A percentile compares a stretch with the other conserved stretches of the same genome.
phyloP scores from a whole-genome alignment of 352 stramenopile species.

The Globisporangium solare region DNA sequence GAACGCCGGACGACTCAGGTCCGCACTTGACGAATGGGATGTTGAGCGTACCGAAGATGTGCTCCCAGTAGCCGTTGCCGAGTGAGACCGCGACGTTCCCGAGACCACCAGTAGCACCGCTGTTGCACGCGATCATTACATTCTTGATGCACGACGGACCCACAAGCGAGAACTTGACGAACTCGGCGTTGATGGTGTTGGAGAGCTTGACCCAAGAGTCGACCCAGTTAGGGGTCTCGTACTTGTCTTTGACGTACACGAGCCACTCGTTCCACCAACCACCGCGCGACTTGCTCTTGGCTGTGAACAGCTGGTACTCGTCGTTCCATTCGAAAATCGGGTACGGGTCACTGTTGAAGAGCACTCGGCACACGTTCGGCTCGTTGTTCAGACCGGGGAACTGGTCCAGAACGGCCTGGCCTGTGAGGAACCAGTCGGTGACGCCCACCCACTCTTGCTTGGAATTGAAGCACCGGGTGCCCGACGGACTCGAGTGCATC shows the following conservation, averaged over 20 bases:
- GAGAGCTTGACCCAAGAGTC: not conserved
- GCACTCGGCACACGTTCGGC: conserved; percentile 1
- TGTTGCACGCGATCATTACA: conserved; percentile 5
- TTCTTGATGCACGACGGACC: not conserved
- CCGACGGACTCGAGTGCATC: conserved; percentile 1
- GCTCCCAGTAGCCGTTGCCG: conserved; percentile 3
- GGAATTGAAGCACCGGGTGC: conserved; percentile 3
- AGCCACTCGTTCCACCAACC: conserved; percentile 1
- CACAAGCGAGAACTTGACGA: conserved; percentile 1
- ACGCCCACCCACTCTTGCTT: conserved; percentile 1
- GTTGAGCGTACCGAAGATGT: not conserved
- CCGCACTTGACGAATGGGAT: conserved; percentile 1
- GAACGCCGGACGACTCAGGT: not conserved
- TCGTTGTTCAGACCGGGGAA: conserved; percentile 1
- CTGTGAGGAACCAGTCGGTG: conserved; percentile 7
- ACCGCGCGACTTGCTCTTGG: conserved; percentile 5
- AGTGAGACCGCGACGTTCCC: conserved; percentile 4
- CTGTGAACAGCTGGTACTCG: not conserved
- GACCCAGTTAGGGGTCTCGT: not conserved
- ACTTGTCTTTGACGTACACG: conserved; percentile 2
- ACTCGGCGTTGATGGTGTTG: conserved; percentile 1
- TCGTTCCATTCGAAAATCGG: not conserved
- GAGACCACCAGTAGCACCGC: not conserved
- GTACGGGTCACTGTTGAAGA: conserved; percentile 2
- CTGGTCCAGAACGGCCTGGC: not conserved